A percentile compares a stretch with the other conserved stretches of the same genome.
phyloP scores from a whole-genome alignment of 106 monocot species.

The Dendrobium nobile region DNA sequence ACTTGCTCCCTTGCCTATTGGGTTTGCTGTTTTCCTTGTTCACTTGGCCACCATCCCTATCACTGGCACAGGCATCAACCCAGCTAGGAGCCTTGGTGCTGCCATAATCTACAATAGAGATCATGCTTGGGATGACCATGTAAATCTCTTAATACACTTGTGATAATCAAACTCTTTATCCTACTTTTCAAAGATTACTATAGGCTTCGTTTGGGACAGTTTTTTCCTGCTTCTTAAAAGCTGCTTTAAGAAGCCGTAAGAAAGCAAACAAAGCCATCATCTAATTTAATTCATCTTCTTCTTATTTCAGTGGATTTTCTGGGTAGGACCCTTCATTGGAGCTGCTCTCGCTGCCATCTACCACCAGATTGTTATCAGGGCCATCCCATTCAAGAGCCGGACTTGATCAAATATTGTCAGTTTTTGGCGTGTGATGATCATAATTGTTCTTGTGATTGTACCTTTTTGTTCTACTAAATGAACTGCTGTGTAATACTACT shows the following conservation, averaged over 20 bases:
- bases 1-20: background rate
- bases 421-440: too few relatives aligned
- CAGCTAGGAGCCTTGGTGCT: constrained; percentile 3
- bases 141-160: background rate
- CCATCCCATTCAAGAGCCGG: constrained; percentile 18
- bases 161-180: too few relatives aligned
- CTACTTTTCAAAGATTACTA: too few relatives aligned
- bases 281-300: background rate
- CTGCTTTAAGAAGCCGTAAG: too few relatives aligned
- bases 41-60: constrained; percentile 7
- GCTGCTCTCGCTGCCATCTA: constrained; percentile 21
- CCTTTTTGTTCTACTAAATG: too few relatives aligned
- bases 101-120: background rate
- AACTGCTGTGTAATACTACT: too few relatives aligned
- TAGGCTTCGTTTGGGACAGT: too few relatives aligned
- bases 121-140: background rate
- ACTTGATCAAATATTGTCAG: background rate
- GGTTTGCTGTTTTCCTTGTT: constrained; percentile 2
- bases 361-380: constrained; percentile 17
- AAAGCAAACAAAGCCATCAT: too few relatives aligned
- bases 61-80: constrained; percentile 5
- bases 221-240: too few relatives aligned
- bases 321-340: constrained; percentile 20
- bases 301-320: constrained; percentile 20
- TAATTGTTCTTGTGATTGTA: too few relatives aligned